Evolutionary conservation across 495 filamentous ascomycete species (phyloP).

Genomic region (Penicillium bovifimosum): DNA sequence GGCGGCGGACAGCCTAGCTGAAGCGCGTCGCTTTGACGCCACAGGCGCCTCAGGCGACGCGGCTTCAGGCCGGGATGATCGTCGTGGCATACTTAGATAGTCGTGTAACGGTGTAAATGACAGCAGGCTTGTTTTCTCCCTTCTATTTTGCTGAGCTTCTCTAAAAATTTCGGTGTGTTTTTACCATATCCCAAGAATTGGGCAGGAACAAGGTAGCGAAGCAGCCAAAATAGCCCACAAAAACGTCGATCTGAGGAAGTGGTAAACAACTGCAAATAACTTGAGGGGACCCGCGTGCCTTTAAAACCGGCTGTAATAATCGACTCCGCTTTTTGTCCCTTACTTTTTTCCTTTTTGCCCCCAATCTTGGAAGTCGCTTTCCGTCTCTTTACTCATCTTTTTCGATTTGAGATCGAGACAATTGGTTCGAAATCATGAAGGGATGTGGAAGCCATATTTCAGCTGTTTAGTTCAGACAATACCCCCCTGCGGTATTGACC

Average conservation of each 20-base stretch:
- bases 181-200: background rate
- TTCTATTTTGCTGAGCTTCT: background rate
- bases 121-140: background rate
- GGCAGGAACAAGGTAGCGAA: background rate
- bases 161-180: background rate
- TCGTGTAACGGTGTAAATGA: background rate
- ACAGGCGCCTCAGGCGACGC: slow-evolving; percentile 31
- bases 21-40: slow-evolving; percentile 39
- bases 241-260: background rate
- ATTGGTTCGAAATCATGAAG: background rate
- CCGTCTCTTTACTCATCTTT: background rate
- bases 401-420: background rate
- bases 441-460: too few species aligned
- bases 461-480: background rate
- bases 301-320: slow-evolving; percentile 27
- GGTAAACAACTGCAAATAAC: background rate
- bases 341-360: background rate
- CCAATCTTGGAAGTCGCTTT: background rate
- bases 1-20: slow-evolving; percentile 30
- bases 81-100: slow-evolving; percentile 32
- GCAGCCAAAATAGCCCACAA: too few species aligned
- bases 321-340: slow-evolving; percentile 18
- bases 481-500: background rate
- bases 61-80: slow-evolving; percentile 38
- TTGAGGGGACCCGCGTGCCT: slow-evolving; percentile 10